These are phyloP conservation scores for Coemansia asiatica DNA, from an alignment of 192 early-diverging fungal genomes.

Conservation along the genomic window DNA sequence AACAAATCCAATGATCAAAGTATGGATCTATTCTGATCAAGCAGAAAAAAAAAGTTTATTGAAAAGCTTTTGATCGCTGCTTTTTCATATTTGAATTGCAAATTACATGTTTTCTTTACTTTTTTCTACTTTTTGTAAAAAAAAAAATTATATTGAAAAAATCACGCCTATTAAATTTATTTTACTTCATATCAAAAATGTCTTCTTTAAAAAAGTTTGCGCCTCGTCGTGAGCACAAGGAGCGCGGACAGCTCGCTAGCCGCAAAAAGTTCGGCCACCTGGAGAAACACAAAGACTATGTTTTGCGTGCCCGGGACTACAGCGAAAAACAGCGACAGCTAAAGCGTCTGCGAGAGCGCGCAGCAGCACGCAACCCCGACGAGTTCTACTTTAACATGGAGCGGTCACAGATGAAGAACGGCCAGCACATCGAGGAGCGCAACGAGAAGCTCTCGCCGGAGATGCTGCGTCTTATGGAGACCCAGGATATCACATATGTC, in stretches of 20 bases:
- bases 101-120: too few relatives aligned
- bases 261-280: slow-evolving; percentile 75
- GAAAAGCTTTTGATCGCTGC: too few relatives aligned
- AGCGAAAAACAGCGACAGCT: slow-evolving; percentile 82
- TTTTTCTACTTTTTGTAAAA: slow-evolving; percentile 10
- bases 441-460: slow-evolving; percentile 75
- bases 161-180: background rate
- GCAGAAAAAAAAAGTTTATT: too few relatives aligned
- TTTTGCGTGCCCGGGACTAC: slow-evolving; percentile 89
- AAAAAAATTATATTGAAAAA: background rate
- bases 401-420: slow-evolving; percentile 78
- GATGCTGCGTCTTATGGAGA: slow-evolving; percentile 79
- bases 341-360: slow-evolving; percentile 84
- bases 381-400: slow-evolving; percentile 99
- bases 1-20: too few relatives aligned
- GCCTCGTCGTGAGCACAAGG: slow-evolving; percentile 85
- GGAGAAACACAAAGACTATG: slow-evolving; percentile 99
- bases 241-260: slow-evolving; percentile 72
- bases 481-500: slow-evolving; percentile 91
- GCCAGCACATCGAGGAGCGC: slow-evolving; percentile 75
- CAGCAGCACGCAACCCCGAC: slow-evolving; percentile 86
- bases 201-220: slow-evolving; percentile 80
- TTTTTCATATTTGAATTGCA: too few relatives aligned
- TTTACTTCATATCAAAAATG: slow-evolving; percentile 27
- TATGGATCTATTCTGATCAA: too few relatives aligned